Evolutionary conservation across 2,329 filamentous ascomycete genomes (phyloP), one percentile per base, ranked within the genome.

Genomic region (Fusarium sp.): DNA sequence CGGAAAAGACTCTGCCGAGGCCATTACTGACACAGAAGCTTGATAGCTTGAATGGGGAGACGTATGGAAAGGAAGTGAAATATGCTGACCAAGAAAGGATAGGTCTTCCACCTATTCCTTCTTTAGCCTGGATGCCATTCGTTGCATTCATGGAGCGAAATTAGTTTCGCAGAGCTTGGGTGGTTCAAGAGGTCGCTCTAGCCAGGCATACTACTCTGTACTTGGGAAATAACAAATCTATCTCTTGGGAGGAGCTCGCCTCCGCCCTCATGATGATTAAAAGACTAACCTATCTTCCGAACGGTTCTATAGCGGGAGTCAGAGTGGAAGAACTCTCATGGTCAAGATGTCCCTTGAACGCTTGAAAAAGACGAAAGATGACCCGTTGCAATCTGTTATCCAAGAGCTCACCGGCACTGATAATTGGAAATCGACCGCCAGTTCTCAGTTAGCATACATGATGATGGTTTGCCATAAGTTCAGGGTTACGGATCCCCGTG

Each of bases 131-230:
- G 48, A 12, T 9, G 13, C 48, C 48, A n/a, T 52, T 26, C 2
- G 12, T 52, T 12, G 13, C 2, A 26, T 32, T 52, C n/a, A 17
- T 52, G 17, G 20, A 38, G 0, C 32, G 32, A 7, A 52, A 52
- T 38, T 52, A 32, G 48, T 52, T 52, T 12, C 48, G 32, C 0
- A 52, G 48, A n/a, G 32, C 48, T 52, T 52, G 48, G 48, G 48
- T 52, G 32, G 8, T 52, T 38, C 48, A 52, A 26, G 32, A 52
- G 20, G 37, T 30, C 20, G 48, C 26, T 17, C 48, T 52, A 26
- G 2, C 48, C 37, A 23, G 20, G 17, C 17, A 26, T 9, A 3
- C 48, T 1, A 23, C 1, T n/a, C 17, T 52, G 5, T 52, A 15
- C 12, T 7, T 52, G 0, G 48, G 48, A 15, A 37, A 26, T 4